These are phyloP conservation scores for Cystobasidium onofrii DNA, from an alignment of 768 basidiomycete genomes.

Conservation along the genomic window DNA sequence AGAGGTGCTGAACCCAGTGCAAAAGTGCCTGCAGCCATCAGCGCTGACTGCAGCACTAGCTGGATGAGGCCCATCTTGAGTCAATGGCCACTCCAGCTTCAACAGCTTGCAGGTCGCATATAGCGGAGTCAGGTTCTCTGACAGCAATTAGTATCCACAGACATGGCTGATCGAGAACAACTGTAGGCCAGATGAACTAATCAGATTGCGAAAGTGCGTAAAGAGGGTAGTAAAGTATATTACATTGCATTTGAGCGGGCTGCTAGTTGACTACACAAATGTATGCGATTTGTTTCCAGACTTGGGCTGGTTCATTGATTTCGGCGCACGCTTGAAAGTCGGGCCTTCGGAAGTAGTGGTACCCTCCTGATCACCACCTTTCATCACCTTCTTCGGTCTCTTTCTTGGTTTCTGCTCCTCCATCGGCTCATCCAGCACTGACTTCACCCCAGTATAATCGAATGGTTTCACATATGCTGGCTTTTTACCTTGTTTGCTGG, in stretches of 20 bases:
- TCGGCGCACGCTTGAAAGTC: constrained; percentile 14
- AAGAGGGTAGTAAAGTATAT: too few relatives aligned
- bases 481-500: not conserved
- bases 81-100: too few relatives aligned
- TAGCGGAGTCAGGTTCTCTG: not conserved
- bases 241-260: not conserved
- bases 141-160: not conserved
- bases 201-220: not conserved
- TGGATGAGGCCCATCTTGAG: constrained; percentile 4
- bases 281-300: constrained; percentile 19
- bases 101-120: too few relatives aligned
- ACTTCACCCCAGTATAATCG: constrained; percentile 26
- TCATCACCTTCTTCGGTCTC: not conserved
- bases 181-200: not conserved
- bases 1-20: constrained; percentile 1
- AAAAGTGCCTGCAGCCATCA: constrained; percentile 11
- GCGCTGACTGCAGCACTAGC: constrained; percentile 9
- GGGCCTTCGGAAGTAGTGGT: not conserved
- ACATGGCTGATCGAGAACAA: too few relatives aligned
- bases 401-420: constrained; percentile 17
- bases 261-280: not conserved
- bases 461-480: constrained; percentile 15
- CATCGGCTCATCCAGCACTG: constrained; percentile 7
- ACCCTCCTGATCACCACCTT: not conserved
- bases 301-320: constrained; percentile 26